These are phyloP conservation scores for Komagataella populi DNA, from an alignment of 805 yeast genomes.

Conservation along the genomic window DNA sequence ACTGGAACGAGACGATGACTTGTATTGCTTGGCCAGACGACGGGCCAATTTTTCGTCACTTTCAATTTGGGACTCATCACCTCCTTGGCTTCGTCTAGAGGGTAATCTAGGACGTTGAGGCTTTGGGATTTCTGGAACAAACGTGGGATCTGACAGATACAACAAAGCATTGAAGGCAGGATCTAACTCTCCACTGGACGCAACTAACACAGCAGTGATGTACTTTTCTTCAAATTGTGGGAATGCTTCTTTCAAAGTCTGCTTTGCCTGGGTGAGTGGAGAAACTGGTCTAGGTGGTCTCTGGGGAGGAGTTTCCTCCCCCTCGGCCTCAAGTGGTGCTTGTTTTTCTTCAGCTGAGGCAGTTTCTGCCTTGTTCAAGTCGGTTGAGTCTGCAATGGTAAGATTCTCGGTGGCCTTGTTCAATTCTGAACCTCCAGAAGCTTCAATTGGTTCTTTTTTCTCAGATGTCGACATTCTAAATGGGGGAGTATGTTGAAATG, in stretches of 20 bases:
- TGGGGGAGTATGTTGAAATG: background rate
- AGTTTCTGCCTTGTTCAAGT: background rate
- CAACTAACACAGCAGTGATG: constrained; percentile 70
- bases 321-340: constrained; percentile 1
- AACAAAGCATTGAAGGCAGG: constrained; percentile 83
- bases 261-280: constrained; percentile 37
- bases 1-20: constrained; percentile 12
- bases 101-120: constrained; percentile 20
- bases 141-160: constrained; percentile 61
- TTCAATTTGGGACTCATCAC: constrained; percentile 27
- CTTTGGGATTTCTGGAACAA: constrained; percentile 36
- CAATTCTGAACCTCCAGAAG: background rate
- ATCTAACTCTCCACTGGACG: constrained; percentile 69
- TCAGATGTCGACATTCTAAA: background rate
- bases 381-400: background rate
- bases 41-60: constrained; percentile 82
- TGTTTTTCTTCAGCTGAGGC: background rate
- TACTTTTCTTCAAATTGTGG: constrained; percentile 63
- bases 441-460: background rate
- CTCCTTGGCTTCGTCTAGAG: constrained; percentile 16
- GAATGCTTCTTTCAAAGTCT: constrained; percentile 72
- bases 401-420: background rate
- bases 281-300: constrained; percentile 50
- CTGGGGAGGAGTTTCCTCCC: constrained; percentile 23
- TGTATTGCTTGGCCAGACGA: constrained; percentile 54